phyloP scores from a whole-genome alignment of 352 stramenopile genomes.

The Saprolegnia diclina region DNA sequence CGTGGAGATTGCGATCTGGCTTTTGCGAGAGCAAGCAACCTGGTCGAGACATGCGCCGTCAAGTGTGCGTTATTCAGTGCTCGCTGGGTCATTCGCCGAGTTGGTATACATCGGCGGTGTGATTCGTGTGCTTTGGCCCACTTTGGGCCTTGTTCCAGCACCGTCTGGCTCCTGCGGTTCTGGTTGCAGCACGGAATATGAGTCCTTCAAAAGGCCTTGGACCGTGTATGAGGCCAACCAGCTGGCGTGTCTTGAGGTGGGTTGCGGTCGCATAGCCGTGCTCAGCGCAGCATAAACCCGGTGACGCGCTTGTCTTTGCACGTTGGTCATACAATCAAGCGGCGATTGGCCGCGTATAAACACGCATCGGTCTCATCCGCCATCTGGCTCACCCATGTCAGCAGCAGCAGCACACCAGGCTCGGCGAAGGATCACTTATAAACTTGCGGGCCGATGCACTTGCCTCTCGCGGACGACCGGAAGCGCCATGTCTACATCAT shows the following conservation, averaged over 20 bases:
- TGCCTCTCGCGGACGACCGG: not conserved
- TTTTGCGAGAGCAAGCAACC: too few species aligned
- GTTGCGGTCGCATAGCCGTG: not conserved
- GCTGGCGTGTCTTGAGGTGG: not conserved
- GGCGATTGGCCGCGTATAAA: not conserved
- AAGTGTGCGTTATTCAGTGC: too few species aligned
- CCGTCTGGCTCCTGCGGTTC: not conserved
- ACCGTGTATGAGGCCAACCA: not conserved
- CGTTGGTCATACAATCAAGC: not conserved
- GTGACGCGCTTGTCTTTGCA: slow-evolving; percentile 1
- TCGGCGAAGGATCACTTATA: not conserved
- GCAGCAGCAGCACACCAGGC: not conserved
- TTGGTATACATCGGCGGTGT: too few species aligned
- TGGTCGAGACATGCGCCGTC: too few species aligned
- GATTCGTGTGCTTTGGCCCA: too few species aligned
- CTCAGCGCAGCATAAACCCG: not conserved
- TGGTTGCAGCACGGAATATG: not conserved
- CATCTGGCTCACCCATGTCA: not conserved
- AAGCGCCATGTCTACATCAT: slow-evolving; percentile 13
- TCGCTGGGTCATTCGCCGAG: too few species aligned
- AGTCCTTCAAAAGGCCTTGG: not conserved
- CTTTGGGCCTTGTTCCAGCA: not conserved
- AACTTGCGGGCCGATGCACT: not conserved
- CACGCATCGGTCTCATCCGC: not conserved
- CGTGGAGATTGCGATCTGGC: too few species aligned